Percentiles rank a stretch among this genome's conserved stretches.
phyloP scores from a whole-genome alignment of 2,329 filamentous ascomycete genomes.

The Aphanoascus verrucosus region DNA sequence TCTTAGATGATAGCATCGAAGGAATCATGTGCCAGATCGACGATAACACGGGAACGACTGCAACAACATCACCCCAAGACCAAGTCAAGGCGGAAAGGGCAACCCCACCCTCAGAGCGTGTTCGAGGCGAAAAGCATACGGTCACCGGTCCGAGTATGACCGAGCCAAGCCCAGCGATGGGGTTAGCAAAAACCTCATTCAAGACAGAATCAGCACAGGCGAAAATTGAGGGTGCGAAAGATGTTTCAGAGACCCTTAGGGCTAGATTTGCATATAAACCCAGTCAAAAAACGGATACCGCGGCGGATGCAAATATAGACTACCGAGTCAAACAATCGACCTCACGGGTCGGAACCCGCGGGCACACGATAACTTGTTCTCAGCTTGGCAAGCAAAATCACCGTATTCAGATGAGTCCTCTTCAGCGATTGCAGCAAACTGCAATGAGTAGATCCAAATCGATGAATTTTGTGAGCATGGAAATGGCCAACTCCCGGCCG shows the following conservation, averaged over 20 bases:
- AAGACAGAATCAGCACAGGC: neutral
- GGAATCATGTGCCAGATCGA: conserved; percentile 40
- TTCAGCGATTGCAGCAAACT: conserved; percentile 33
- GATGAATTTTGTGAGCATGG: conserved; percentile 21
- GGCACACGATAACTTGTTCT: neutral
- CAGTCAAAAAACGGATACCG: neutral
- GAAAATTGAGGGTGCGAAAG: neutral
- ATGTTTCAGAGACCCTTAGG: neutral
- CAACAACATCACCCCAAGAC: too few relatives aligned
- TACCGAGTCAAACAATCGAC: neutral
- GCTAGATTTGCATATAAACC: conserved; percentile 2
- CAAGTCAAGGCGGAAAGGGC: neutral
- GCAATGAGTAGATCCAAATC: conserved; percentile 32
- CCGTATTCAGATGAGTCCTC: conserved; percentile 27
- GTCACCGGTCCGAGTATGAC: neutral
- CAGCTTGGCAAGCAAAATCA: conserved; percentile 12
- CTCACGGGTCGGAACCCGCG: neutral
- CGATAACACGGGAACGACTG: conserved; percentile 21
- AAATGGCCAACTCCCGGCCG: neutral
- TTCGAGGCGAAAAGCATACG: too few relatives aligned
- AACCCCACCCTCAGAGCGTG: neutral
- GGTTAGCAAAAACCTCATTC: neutral
- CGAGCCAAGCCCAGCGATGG: neutral
- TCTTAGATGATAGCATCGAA: conserved; percentile 44
- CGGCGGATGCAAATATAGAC: neutral